A percentile compares a stretch with the other conserved stretches of the same genome.
Conservation (phyloP, 139 green algal genomes). For the Picochlorum sp. region DNA sequence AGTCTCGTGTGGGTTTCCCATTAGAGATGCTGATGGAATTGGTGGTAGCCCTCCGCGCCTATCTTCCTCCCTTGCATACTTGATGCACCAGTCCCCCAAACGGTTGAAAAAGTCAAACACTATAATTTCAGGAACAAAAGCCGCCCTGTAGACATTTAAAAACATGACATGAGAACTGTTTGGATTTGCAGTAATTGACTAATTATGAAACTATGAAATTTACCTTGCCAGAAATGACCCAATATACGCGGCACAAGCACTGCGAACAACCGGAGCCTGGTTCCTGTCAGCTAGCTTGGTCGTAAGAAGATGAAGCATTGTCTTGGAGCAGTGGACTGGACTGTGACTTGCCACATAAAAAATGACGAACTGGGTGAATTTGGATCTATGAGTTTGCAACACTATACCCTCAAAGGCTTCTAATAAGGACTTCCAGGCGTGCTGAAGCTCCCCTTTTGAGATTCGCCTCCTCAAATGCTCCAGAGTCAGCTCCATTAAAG, state of each 20-base stretch:
- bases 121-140: constrained; percentile 38
- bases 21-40: constrained; percentile 13
- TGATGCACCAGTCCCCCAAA: constrained; percentile 23
- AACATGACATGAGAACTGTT: background rate
- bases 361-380: constrained; percentile 87
- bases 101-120: constrained; percentile 35
- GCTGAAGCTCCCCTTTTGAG: constrained; percentile 27
- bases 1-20: background rate
- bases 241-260: constrained; percentile 68
- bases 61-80: constrained; percentile 26
- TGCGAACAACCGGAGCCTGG: constrained; percentile 47
- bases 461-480: constrained; percentile 45
- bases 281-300: constrained; percentile 32
- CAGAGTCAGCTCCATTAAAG: constrained; percentile 75
- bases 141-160: no score
- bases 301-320: constrained; percentile 46
- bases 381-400: constrained; percentile 72
- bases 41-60: constrained; percentile 16
- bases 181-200: background rate
- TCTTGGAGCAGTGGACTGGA: constrained; percentile 27
- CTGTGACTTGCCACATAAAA: constrained; percentile 44
- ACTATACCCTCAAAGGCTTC: constrained; percentile 59
- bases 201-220: no score
- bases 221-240: constrained; percentile 77
- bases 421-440: constrained; percentile 51